Evolutionary conservation across 192 early-diverging fungal genomes (phyloP), one percentile per base, ranked within the genome.

Genomic region (Coemansia sp.): DNA sequence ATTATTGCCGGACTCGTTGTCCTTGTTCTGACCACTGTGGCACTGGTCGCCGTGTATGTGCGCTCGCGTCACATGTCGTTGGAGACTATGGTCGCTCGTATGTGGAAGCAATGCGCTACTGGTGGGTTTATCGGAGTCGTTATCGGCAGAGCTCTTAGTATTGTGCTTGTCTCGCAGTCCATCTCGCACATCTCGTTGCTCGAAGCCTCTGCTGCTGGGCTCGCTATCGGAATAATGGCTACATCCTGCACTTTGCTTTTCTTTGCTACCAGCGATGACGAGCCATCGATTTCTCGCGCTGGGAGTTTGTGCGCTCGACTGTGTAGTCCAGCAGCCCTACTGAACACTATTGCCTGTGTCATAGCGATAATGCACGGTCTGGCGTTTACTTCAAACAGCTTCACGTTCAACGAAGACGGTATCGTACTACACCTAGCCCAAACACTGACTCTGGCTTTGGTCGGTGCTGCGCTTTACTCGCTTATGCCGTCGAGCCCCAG

Each of bases 381-480:
- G 42, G 87, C 88, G 1, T 92, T 94, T 52, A 89, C 88, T 0
- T 97, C 96, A 8, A 95, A 99, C 82, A 95, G 93, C 71, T 97
- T 92, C 71, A 96, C 94, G 1, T 87, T 97, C 36, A 90, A 86
- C 85, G 96, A 99, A 81, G 95, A 97, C 70, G 79, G 85, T 41
- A 85, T 93, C 27, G 86, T 89, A 18, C 73, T 87, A 0, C 91
- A 89, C 70, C 76, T 94, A 16, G 60, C 90, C 7, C 90, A 92
- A 63, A 89, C 91, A 2, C 88, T 95, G 67, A 67, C 76, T 65
- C 11, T 67, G 64, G 70, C 44, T 2, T 67, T 66, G 10, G 51
- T 49, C 0, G 34, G 18, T 6, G 3, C 40, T 15, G 66, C 70
- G 11, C 65, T 54, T 10, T 60, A 46, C 11, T 49, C 54, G 22